A percentile compares a stretch with the other conserved stretches of the same genome.
Conservation (phyloP, 2,329 filamentous ascomycete species). For the Aspergillus unguis region DNA sequence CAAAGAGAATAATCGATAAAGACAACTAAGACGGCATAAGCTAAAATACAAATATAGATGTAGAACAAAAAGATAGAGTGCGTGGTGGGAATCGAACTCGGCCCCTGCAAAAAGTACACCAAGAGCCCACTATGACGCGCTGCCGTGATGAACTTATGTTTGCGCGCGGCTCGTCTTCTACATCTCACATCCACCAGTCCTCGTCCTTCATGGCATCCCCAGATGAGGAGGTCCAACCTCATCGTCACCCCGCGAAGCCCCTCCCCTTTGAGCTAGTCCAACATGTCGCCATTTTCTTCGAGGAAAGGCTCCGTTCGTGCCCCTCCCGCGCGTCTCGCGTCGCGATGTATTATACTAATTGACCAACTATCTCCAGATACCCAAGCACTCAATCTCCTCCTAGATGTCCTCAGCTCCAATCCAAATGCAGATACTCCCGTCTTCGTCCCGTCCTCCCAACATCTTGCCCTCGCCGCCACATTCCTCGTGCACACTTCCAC, state of each 20-base stretch:
- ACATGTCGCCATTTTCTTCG: slow-evolving; percentile 68
- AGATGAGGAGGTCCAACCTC: slow-evolving; percentile 16
- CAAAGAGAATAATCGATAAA: too few relatives aligned
- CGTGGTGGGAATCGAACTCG: too few relatives aligned
- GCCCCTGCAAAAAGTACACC: too few relatives aligned
- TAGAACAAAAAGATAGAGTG: too few relatives aligned
- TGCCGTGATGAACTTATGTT: too few relatives aligned
- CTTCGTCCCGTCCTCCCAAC: slow-evolving; percentile 65
- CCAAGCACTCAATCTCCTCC: slow-evolving; percentile 62
- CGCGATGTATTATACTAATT: slow-evolving; percentile 6
- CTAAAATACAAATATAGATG: too few relatives aligned
- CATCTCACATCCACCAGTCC: not conserved
- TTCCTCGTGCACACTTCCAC: slow-evolving; percentile 76
- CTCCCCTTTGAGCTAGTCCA: slow-evolving; percentile 63
- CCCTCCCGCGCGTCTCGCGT: slow-evolving; percentile 10
- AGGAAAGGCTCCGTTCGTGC: slow-evolving; percentile 66
- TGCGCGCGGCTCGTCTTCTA: not conserved
- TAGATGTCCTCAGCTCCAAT: slow-evolving; percentile 37
- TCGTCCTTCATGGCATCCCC: slow-evolving; percentile 18
- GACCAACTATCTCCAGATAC: slow-evolving; percentile 40
- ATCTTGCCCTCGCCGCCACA: slow-evolving; percentile 74
- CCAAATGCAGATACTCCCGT: slow-evolving; percentile 46
- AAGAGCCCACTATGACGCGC: too few relatives aligned
- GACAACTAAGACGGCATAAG: too few relatives aligned
- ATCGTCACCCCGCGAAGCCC: slow-evolving; percentile 54